Conservation (phyloP, 176 grass and related monocot species). For the Avena insularis region DNA sequence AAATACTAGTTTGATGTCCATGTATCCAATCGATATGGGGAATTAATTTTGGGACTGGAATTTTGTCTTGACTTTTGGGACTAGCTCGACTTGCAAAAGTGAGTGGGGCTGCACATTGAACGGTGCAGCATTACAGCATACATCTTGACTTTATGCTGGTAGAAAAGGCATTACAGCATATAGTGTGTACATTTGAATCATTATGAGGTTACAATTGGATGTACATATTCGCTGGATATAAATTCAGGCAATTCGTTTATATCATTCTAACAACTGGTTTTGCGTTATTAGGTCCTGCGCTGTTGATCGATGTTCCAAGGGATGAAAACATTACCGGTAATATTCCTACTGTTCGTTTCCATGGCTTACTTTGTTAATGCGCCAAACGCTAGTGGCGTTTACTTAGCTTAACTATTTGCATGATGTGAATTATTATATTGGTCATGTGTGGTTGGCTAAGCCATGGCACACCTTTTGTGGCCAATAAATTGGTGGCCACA, state of each 20-base stretch:
- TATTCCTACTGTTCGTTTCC: not conserved
- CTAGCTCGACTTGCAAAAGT: not conserved
- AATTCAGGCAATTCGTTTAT: not conserved
- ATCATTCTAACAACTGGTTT: constrained; percentile 13
- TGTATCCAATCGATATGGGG: no score
- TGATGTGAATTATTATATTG: not conserved
- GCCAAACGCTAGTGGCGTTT: not conserved
- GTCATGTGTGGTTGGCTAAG: not conserved
- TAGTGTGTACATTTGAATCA: not conserved
- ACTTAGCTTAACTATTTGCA: not conserved
- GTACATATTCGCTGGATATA: not conserved
- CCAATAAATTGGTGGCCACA: not conserved
- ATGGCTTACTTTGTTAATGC: not conserved
- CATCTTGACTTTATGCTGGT: not conserved
- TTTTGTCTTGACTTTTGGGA: no score
- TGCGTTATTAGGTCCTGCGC: constrained; percentile 42
- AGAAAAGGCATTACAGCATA: not conserved
- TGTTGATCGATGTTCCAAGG: constrained; percentile 64
- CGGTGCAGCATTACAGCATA: no score
- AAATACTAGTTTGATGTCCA: no score
- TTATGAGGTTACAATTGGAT: not conserved
- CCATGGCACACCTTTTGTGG: not conserved
- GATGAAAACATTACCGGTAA: constrained; percentile 60
- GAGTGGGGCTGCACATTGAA: not conserved
- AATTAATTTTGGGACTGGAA: no score